A percentile compares a stretch with the other conserved stretches of the same genome.
phyloP scores from a whole-genome alignment of 139 green algal species.

The Micromonas commoda region DNA sequence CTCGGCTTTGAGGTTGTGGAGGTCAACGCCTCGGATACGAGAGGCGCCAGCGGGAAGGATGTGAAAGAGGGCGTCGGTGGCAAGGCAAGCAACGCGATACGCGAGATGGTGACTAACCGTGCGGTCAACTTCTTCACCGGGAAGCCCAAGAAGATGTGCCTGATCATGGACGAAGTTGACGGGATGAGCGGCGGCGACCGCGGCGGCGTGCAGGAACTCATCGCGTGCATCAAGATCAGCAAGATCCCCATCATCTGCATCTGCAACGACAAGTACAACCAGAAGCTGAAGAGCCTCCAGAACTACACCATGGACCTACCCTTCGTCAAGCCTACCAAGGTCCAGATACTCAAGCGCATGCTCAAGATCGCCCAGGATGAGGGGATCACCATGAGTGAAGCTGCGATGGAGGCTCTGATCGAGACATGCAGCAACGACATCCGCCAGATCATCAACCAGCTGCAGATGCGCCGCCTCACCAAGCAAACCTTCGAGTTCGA shows the following conservation, averaged over 20 bases:
- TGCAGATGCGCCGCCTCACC: slow-evolving; percentile 55
- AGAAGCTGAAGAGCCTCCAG: slow-evolving; percentile 78
- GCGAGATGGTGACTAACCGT: slow-evolving; percentile 83
- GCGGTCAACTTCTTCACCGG: slow-evolving; percentile 6
- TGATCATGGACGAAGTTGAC: slow-evolving; percentile 99
- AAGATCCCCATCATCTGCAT: slow-evolving; percentile 96
- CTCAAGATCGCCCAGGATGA: slow-evolving; percentile 60
- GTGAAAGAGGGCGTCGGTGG: slow-evolving; percentile 63
- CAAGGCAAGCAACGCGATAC: slow-evolving; percentile 82
- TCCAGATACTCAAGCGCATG: slow-evolving; percentile 72
- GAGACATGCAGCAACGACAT: slow-evolving; percentile 80
- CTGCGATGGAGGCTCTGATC: slow-evolving; percentile 70
- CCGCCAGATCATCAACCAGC: slow-evolving; percentile 80
- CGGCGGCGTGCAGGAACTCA: slow-evolving; percentile 87
- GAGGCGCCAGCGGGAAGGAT: slow-evolving; percentile 72
- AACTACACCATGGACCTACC: slow-evolving; percentile 82
- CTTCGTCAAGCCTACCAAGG: slow-evolving; percentile 62
- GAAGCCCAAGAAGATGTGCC: slow-evolving; percentile 30
- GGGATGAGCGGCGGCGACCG: slow-evolving; percentile 87
- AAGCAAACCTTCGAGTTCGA: slow-evolving; percentile 57
- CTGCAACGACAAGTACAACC: slow-evolving; percentile 95
- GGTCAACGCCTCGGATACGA: slow-evolving; percentile 91
- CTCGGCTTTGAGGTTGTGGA: slow-evolving; percentile 40
- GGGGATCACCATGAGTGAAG: slow-evolving; percentile 54
- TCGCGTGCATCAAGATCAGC: slow-evolving; percentile 74